Evolutionary conservation across 805 yeast species (phyloP).

Genomic region (Kluyveromyces wickerhamii): DNA sequence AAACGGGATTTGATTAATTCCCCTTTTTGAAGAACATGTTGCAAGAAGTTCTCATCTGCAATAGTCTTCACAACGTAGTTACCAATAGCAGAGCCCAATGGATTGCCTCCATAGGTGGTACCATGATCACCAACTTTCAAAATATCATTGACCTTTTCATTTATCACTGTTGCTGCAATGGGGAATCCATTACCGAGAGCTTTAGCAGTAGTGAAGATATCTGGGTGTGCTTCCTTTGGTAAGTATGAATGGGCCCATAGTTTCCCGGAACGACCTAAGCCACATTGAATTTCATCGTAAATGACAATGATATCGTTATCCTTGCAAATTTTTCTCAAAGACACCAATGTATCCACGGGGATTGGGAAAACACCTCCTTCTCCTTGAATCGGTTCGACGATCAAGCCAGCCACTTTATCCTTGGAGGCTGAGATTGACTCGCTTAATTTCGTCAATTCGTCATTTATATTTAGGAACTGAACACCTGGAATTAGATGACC

Average conservation of each 20-base stretch:
- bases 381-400: constrained; percentile 96
- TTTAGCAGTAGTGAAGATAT: constrained; percentile 88
- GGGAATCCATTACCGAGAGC: constrained; percentile 97
- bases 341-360: constrained; percentile 52
- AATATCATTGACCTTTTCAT: constrained; percentile 64
- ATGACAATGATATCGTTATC: constrained; percentile 69
- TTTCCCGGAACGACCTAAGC: constrained; percentile 85
- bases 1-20: constrained; percentile 46
- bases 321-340: constrained; percentile 58
- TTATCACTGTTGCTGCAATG: constrained; percentile 85
- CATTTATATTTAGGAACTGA: constrained; percentile 32
- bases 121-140: constrained; percentile 94
- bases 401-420: constrained; percentile 69
- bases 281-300: constrained; percentile 95
- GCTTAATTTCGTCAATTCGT: constrained; percentile 24
- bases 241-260: constrained; percentile 85
- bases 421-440: constrained; percentile 15
- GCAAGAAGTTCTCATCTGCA: constrained; percentile 51
- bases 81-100: constrained; percentile 79
- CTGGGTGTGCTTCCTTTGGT: constrained; percentile 84
- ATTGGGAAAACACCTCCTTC: constrained; percentile 89
- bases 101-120: constrained; percentile 96
- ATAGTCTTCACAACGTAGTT: constrained; percentile 65
- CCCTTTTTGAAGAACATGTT: constrained; percentile 53
- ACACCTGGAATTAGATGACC: constrained; percentile 90